A percentile compares a stretch with the other conserved stretches of the same genome.
phyloP scores from a whole-genome alignment of 495 filamentous ascomycete species.

The Opeltia flavorubescens region DNA sequence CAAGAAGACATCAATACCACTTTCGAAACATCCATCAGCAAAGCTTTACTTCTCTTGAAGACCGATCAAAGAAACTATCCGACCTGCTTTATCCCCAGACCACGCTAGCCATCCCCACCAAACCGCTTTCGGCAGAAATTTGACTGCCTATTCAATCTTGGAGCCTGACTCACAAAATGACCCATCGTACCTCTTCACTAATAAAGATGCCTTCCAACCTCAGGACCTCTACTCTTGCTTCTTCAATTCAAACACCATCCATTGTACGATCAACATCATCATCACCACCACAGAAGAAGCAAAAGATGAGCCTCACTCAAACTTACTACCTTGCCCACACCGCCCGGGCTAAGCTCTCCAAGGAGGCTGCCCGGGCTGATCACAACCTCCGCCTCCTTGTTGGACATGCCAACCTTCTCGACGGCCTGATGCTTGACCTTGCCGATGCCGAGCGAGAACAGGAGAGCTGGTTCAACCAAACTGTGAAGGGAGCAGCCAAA shows the following conservation, averaged over 20 bases:
- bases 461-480: slow-evolving; percentile 96
- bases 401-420: slow-evolving; percentile 94
- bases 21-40: too few species aligned
- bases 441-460: slow-evolving; percentile 90
- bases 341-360: slow-evolving; percentile 86
- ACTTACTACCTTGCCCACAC: slow-evolving; percentile 96
- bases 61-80: too few species aligned
- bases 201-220: slow-evolving; percentile 16
- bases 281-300: slow-evolving; percentile 37
- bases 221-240: slow-evolving; percentile 7
- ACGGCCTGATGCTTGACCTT: slow-evolving; percentile 89
- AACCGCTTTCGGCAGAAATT: not conserved
- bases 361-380: slow-evolving; percentile 75
- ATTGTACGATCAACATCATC: slow-evolving; percentile 3
- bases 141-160: not conserved
- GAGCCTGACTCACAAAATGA: not conserved
- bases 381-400: slow-evolving; percentile 91
- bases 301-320: slow-evolving; percentile 91
- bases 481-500: slow-evolving; percentile 58
- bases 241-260: slow-evolving; percentile 5
- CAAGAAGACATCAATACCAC: too few species aligned
- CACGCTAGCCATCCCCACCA: not conserved
- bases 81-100: not conserved
- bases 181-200: not conserved
- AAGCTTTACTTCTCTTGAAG: too few species aligned